Percentiles rank a stretch among this genome's conserved stretches.
phyloP scores from a whole-genome alignment of 352 stramenopile genomes.

The Phytophthora cryptogea region DNA sequence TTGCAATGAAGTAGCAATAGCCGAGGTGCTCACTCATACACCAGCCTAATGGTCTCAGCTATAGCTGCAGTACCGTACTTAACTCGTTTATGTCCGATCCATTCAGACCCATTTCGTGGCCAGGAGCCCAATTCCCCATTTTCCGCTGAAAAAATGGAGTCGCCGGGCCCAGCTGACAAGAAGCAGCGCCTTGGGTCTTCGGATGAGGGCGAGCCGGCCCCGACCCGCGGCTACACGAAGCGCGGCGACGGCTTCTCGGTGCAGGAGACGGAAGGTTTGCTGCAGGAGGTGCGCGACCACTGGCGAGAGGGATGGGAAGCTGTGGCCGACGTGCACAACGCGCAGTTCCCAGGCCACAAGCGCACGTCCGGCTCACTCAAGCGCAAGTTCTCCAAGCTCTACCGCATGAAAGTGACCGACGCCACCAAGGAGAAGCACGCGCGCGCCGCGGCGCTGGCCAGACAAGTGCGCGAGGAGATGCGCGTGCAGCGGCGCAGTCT shows the following conservation, averaged over 20 bases:
- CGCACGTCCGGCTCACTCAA: slow-evolving; percentile 40
- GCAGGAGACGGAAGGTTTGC: slow-evolving; percentile 35
- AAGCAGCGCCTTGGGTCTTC: slow-evolving; percentile 6
- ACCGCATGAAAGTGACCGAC: slow-evolving; percentile 30
- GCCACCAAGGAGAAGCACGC: slow-evolving; percentile 35
- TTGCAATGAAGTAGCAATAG: too few species aligned
- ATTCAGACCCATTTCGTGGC: not conserved
- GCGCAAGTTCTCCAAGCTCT: slow-evolving; percentile 45
- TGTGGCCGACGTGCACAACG: slow-evolving; percentile 39
- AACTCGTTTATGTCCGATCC: too few species aligned
- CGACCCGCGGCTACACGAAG: slow-evolving; percentile 25
- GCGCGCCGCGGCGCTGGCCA: slow-evolving; percentile 23
- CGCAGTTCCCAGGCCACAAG: slow-evolving; percentile 39
- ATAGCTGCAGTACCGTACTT: too few species aligned
- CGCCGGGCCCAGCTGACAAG: slow-evolving; percentile 9
- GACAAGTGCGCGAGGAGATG: slow-evolving; percentile 45
- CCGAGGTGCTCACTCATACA: not conserved
- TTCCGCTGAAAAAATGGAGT: slow-evolving; percentile 35
- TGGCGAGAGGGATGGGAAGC: slow-evolving; percentile 44
- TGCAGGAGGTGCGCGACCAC: slow-evolving; percentile 30
- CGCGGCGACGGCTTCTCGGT: slow-evolving; percentile 40
- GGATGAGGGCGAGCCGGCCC: slow-evolving; percentile 11
- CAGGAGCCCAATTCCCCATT: slow-evolving; percentile 18
- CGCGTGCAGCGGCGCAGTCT: slow-evolving; percentile 32
- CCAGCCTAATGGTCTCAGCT: too few species aligned